Evolutionary conservation across 2,329 filamentous ascomycete genomes (phyloP), one percentile per base, ranked within the genome.

Genomic region (Stagonosporopsis cucurbitacearum): DNA sequence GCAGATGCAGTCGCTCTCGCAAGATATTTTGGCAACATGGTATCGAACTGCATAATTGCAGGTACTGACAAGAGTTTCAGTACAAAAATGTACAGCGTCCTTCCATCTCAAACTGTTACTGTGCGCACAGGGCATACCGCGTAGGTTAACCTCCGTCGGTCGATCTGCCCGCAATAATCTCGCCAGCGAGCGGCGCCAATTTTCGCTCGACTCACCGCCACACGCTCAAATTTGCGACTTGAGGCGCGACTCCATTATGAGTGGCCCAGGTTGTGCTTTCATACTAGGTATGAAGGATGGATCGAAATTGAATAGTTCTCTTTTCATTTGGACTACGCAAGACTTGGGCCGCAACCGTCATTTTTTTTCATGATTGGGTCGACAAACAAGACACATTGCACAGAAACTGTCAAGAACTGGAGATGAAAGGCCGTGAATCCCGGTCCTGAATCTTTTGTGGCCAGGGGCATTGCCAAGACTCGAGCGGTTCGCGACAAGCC

Each of bases 151-250:
- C 43, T 52, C 63, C 61, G 54, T 52, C 50, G 52, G 58, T 63
- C 35, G 58, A 67, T 67, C 63, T 67, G 54, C 64, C 54, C 48
- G 47, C 62, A 56, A 64, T 64, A 56, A 64, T 64, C 49, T 59
- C 54, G 54, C 61, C 37, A 49, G 50, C 58, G 53, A 49, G 50
- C 58, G 53, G 49, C 61, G 55, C 57, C 57, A 62, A 65, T 57
- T 53, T 54, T 52, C 54, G 39, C 53, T 52, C 40, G 51, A 39
- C 58, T 65, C 64, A 66, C 64, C 64, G 64, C 64, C 64, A 64
- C 58, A 63, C 33, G 33, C 39, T 45, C 54, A 57, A 55, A 42
- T 55, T 51, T 52, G 50, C 37, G 44, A 42, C 51, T 40, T 60
- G 54, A 53, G 54, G 54, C 49, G 49, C 54, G 49, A 49, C 48